phyloP scores from a whole-genome alignment of 2,329 filamentous ascomycete genomes.

The Dactylella cylindrospora region DNA sequence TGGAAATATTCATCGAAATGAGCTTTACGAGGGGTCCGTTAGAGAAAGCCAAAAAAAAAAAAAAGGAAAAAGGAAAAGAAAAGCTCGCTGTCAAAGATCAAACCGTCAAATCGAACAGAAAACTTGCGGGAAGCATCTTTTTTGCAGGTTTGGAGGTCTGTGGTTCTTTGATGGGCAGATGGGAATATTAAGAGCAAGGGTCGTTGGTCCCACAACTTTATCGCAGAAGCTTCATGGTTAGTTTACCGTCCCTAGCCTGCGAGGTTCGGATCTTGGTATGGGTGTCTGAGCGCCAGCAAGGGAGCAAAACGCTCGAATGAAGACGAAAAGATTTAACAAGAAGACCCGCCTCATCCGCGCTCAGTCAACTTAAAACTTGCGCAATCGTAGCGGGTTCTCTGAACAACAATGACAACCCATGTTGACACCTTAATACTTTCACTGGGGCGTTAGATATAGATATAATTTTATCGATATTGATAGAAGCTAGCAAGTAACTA shows the following conservation, averaged over 20 bases:
- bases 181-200: conserved; percentile 25
- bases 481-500: too few relatives aligned
- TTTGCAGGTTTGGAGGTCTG: conserved; percentile 22
- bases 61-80: too few relatives aligned
- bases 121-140: too few relatives aligned
- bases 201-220: conserved; percentile 25
- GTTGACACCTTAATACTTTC: too few relatives aligned
- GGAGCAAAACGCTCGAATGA: too few relatives aligned
- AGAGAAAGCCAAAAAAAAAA: neutral
- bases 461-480: too few relatives aligned
- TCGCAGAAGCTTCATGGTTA: conserved; percentile 9
- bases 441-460: too few relatives aligned
- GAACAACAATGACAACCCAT: too few relatives aligned
- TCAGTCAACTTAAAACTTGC: conserved; percentile 26
- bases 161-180: conserved; percentile 40
- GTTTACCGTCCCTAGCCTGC: conserved; percentile 2
- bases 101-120: too few relatives aligned
- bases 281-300: conserved; percentile 38
- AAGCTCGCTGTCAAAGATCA: too few relatives aligned
- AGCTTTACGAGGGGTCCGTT: neutral
- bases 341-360: conserved; percentile 43
- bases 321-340: conserved; percentile 19
- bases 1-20: conserved; percentile 3
- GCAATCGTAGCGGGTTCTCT: too few relatives aligned
- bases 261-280: conserved; percentile 44